Evolutionary conservation across 2,329 filamentous ascomycete genomes (phyloP).

Genomic region (Hypoxylon sp.): DNA sequence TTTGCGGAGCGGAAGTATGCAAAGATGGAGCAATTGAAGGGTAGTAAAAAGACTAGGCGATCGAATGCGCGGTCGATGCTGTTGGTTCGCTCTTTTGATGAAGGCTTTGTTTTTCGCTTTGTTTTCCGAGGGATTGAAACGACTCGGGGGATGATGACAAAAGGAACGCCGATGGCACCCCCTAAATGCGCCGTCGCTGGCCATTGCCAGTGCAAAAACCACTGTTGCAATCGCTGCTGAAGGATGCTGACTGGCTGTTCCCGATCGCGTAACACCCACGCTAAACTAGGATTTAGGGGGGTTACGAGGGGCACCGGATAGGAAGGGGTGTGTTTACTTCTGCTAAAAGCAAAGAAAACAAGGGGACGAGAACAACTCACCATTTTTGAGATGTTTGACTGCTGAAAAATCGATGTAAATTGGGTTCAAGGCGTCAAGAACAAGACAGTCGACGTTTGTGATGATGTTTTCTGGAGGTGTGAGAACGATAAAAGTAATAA

Average conservation of each 20-base stretch:
- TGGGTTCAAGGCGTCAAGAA: slow-evolving; percentile 20
- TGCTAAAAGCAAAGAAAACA: slow-evolving; percentile 23
- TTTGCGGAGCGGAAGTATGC: slow-evolving; percentile 30
- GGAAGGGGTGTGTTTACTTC: slow-evolving; percentile 47
- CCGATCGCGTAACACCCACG: slow-evolving; percentile 43
- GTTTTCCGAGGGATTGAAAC: slow-evolving; percentile 25
- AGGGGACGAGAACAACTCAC: slow-evolving; percentile 47
- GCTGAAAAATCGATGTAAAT: slow-evolving; percentile 9
- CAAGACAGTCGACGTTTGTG: slow-evolving; percentile 39
- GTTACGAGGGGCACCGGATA: slow-evolving; percentile 46
- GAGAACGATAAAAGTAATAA: slow-evolving; percentile 41
- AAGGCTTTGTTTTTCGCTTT: slow-evolving; percentile 31
- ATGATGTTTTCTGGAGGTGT: slow-evolving; percentile 51
- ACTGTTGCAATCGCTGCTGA: slow-evolving; percentile 34
- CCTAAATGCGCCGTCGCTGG: slow-evolving; percentile 25
- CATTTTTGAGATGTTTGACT: slow-evolving; percentile 43
- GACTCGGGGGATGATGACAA: slow-evolving; percentile 26
- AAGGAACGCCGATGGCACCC: slow-evolving; percentile 29
- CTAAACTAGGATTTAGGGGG: slow-evolving; percentile 53
- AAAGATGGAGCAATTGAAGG: slow-evolving; percentile 16
- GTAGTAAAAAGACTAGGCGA: slow-evolving; percentile 1
- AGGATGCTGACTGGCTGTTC: slow-evolving; percentile 47
- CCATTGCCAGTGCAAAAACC: slow-evolving; percentile 23
- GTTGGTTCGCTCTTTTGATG: slow-evolving; percentile 16
- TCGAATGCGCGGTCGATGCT: slow-evolving; percentile 10